Evolutionary conservation across 2,329 filamentous ascomycete species (phyloP), one percentile per base, ranked within the genome.

Genomic region (Neodidymelliopsis sp.): DNA sequence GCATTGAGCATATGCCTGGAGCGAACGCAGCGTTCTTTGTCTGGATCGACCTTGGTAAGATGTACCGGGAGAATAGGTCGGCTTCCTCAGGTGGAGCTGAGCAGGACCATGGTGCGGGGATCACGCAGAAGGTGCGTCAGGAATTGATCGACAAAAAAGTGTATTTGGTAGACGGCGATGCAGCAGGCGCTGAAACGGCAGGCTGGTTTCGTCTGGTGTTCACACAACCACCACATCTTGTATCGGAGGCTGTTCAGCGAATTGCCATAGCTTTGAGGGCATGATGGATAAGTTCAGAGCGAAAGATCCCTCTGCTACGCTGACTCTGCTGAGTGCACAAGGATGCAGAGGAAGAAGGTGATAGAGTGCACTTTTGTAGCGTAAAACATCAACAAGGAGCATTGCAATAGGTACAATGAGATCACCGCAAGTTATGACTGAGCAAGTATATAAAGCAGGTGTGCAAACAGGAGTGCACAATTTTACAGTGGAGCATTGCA

Each of bases 141-240:
- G 74, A 54, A 35, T 54, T 84, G 28, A 55, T 75, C n/a, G 66
- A 75, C 18, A 69, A 70, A 0, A 81, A 79, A 2, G 74, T 84
- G 2, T 81, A 79, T 46, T 47, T 84, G 19, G 79, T 81, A 33
- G 74, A 78, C 0, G 74, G 77, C 0, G 75, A 79, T 49, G 76
- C 77, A 37, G 74, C 80, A 53, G 66, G 72, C 33, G 73, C 74
- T 0, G 74, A 74, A 15, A 64, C 74, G 41, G 69, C 75, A 1
- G 82, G 83, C 0, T 81, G 77, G 75, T 84, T 84, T 53, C 67
- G 83, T 2, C 35, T 85, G 13, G 77, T 84, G 0, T 84, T 80
- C 13, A 20, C 71, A 10, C 46, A 49, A 23, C 31, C 23, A 6
- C 24, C 16, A 8, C 31, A 43, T 25, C 12, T 49, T 22, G 39